phyloP scores from a whole-genome alignment of 176 grass and related monocot genomes.

The Triticum monococcum region DNA sequence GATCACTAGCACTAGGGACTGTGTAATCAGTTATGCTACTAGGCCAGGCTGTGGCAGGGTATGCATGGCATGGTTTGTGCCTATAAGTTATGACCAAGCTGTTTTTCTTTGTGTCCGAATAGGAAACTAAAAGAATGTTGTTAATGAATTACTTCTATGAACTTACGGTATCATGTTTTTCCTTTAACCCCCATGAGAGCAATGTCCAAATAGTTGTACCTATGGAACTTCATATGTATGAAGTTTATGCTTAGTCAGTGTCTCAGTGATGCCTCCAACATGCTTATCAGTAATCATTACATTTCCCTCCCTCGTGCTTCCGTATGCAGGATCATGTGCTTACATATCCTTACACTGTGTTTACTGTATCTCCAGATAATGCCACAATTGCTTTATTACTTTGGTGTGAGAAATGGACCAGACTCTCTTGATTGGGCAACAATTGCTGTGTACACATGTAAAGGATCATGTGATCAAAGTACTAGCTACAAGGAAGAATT shows the following conservation, averaged over 20 bases:
- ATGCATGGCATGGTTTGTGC: neutral
- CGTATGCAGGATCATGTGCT: neutral
- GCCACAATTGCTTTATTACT: constrained; percentile 89
- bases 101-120: neutral
- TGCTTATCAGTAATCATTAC: neutral
- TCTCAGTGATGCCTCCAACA: neutral
- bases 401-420: constrained; percentile 71
- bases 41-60: neutral
- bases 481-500: constrained; percentile 86
- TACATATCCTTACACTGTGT: constrained; percentile 13
- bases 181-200: neutral
- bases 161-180: constrained; percentile 17
- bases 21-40: constrained; percentile 12
- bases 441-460: constrained; percentile 75
- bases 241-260: constrained; percentile 10
- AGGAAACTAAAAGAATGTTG: neutral
- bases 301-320: neutral
- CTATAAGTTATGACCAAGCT: neutral
- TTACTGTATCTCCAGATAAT: constrained; percentile 73
- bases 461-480: constrained; percentile 68
- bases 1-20: neutral
- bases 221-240: neutral
- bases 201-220: neutral
- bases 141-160: constrained; percentile 8
- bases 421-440: constrained; percentile 97